phyloP scores from a whole-genome alignment of 805 yeast species.

The Barnettozyma sucrosica region DNA sequence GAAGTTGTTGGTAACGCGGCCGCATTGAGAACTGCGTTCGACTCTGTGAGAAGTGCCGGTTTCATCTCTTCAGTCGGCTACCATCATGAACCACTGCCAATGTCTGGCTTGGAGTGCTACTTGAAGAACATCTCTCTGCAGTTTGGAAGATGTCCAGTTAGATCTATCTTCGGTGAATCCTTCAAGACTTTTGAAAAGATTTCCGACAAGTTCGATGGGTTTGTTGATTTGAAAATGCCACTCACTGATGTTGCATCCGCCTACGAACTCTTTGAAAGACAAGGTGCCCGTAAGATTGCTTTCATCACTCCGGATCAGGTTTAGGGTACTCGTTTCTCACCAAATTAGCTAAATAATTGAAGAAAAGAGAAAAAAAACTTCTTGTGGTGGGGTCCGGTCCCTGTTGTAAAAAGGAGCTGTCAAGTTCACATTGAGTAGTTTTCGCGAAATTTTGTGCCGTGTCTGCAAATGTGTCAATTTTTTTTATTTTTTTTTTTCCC shows the following conservation, averaged over 20 bases:
- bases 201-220: conserved; percentile 40
- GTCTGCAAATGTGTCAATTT: conserved; percentile 7
- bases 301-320: conserved; percentile 24
- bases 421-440: not conserved
- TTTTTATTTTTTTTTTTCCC: not conserved
- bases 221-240: conserved; percentile 43
- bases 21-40: conserved; percentile 47
- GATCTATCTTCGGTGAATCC: conserved; percentile 50
- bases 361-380: too few relatives aligned
- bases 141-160: conserved; percentile 60
- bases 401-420: too few relatives aligned
- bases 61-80: conserved; percentile 54
- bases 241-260: conserved; percentile 41
- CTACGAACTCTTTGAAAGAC: conserved; percentile 47
- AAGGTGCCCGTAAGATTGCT: conserved; percentile 50
- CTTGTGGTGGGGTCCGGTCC: too few relatives aligned
- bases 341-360: too few relatives aligned
- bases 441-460: conserved; percentile 7
- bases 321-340: not conserved
- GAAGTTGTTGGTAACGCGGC: conserved; percentile 54
- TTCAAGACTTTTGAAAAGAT: conserved; percentile 40
- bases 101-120: conserved; percentile 52
- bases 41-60: conserved; percentile 51
- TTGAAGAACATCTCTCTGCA: conserved; percentile 50
- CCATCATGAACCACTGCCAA: conserved; percentile 52